phyloP scores from a whole-genome alignment of 2,329 filamentous ascomycete genomes.

The Orbilia ellipsospora region DNA sequence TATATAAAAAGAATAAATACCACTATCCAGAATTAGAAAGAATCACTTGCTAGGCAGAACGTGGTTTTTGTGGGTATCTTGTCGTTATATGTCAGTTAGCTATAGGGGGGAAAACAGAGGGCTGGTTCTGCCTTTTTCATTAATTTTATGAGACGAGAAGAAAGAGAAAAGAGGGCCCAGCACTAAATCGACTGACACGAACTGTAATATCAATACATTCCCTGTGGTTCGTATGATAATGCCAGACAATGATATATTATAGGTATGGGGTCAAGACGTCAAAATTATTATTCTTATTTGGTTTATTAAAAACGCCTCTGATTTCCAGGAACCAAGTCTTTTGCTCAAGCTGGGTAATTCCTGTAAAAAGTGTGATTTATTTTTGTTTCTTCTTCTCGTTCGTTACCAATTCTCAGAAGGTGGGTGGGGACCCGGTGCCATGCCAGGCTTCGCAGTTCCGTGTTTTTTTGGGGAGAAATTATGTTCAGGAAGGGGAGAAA shows the following conservation, averaged over 20 bases:
- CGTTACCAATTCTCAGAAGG: conserved; percentile 53
- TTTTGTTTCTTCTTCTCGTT: conserved; percentile 53
- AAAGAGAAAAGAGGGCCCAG: conserved; percentile 15
- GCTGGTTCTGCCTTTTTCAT: conserved; percentile 45
- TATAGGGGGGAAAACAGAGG: conserved; percentile 44
- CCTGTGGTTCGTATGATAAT: conserved; percentile 53
- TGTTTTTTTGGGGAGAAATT: conserved; percentile 54
- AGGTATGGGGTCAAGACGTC: conserved; percentile 53
- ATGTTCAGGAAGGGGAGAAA: conserved; percentile 52
- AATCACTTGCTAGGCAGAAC: conserved; percentile 54
- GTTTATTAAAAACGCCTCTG: conserved; percentile 39
- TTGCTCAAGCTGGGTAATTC: conserved; percentile 44
- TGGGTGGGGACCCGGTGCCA: conserved; percentile 37
- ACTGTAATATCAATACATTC: conserved; percentile 47
- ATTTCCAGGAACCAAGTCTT: conserved; percentile 53
- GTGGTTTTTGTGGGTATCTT: conserved; percentile 55
- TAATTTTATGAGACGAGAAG: conserved; percentile 52
- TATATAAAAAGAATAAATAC: conserved; percentile 41
- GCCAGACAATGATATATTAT: conserved; percentile 39
- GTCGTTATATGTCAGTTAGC: conserved; percentile 54
- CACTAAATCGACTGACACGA: conserved; percentile 40
- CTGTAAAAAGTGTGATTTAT: conserved; percentile 50
- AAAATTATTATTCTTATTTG: conserved; percentile 47
- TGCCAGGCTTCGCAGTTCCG: conserved; percentile 49
- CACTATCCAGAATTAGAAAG: conserved; percentile 55